Evolutionary conservation across 768 basidiomycete genomes (phyloP), one percentile per base, ranked within the genome.

Genomic region (Kwoniella pini): DNA sequence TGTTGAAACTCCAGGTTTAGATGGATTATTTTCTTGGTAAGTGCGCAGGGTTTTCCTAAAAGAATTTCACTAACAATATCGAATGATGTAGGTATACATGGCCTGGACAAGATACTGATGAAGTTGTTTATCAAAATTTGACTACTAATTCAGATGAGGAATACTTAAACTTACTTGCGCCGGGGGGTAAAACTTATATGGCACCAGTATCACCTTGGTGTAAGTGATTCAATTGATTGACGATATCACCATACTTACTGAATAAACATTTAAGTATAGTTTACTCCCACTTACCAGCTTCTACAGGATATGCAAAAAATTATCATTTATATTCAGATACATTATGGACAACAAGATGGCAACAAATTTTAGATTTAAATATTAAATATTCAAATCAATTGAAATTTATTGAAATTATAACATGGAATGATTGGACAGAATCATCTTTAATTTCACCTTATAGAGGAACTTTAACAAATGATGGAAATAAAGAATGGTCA

Each of bases 361-460:
- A 75, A 17, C 67, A 77, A 63, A 71, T 76, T 45, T 58, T 77
- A 15, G 39, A 50, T 19, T 50, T 75, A 21, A 60, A 60, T 4
- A 36, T 26, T 9, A 3, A 17, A 5, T 28, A 40, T 15, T 38
- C 36, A 11, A 42, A 67, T 21, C 44, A 71, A 39, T 45, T 75
- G 21, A 64, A 71, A 40, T 74, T 67, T 53, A 33, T 77, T 49
- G 75, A 77, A 60, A 70, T 72, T 33, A 64, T 72, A 11, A 72
- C 68, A 4, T 73, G 71, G 70, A 72, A 72, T 60, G 68, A 72
- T 55, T 70, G 67, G 40, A 65, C 68, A 46, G 77, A 79, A 45
- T 72, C 72, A 1, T 76, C 77, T 54, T 66, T 77, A 53, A 68
- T 79, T 57, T 74, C 71, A 15, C 76, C 77, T 0, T 72, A 63